Evolutionary conservation across 1,139 yeast species (phyloP).

Genomic region (Debaryomyces sp.): DNA sequence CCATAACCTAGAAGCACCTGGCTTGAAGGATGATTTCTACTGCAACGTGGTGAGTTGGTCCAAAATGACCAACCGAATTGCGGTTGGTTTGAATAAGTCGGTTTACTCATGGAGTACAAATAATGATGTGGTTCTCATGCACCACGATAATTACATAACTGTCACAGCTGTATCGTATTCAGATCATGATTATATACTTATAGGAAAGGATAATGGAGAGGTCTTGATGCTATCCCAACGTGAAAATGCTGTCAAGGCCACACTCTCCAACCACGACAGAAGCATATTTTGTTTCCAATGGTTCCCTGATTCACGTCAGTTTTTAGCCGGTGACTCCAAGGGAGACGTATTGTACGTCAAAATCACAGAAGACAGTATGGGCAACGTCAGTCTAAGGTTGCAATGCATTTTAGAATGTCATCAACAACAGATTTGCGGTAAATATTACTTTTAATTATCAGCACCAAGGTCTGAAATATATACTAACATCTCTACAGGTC

Average conservation of each 20-base stretch:
- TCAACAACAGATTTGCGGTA: conserved; percentile 72
- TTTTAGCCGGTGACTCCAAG: conserved; percentile 69
- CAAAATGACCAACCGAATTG: conserved; percentile 48
- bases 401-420: conserved; percentile 48
- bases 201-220: conserved; percentile 50
- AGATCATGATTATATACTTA: conserved; percentile 46
- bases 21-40: conserved; percentile 78
- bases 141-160: conserved; percentile 29
- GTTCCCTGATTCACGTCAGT: conserved; percentile 47
- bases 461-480: background rate
- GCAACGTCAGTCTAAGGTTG: conserved; percentile 11
- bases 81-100: conserved; percentile 66
- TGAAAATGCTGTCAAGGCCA: conserved; percentile 13
- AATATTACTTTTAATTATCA: conserved; percentile 10
- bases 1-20: conserved; percentile 64
- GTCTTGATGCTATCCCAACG: conserved; percentile 26
- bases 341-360: conserved; percentile 60
- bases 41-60: conserved; percentile 82
- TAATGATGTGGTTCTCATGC: conserved; percentile 41
- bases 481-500: conserved; percentile 33
- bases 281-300: conserved; percentile 67
- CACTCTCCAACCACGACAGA: conserved; percentile 19
- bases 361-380: conserved; percentile 20
- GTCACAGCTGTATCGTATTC: conserved; percentile 67
- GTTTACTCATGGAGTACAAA: conserved; percentile 70